Evolutionary conservation across 345 rosid species (phyloP), one percentile per base, ranked within the genome.

Genomic region (Gossypium australe): DNA sequence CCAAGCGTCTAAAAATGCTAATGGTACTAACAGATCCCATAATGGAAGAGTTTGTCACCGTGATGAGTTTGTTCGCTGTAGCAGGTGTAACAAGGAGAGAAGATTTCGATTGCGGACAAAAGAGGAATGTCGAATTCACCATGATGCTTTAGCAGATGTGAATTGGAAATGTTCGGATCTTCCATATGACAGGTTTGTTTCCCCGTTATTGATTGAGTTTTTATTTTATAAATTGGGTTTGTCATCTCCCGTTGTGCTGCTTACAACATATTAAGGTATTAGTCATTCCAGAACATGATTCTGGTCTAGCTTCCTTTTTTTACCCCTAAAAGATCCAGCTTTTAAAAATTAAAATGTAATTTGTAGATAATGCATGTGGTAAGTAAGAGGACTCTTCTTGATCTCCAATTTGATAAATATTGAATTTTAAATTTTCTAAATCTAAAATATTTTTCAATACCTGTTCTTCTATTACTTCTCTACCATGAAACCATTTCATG

Each of bases 141-240:
- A 95, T 83, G 94, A 91, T 84, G 97, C 98, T 75, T 75, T 85
- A 80, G 89, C 86, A 45, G 89, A 87, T 75, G 82, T 79, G 27
- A 88, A 88, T 60, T 95, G 97, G 99, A 85, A 89, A 75, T 93
- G 98, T 78, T 81, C 91, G 60, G 89, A 93, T 79, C 82, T 81
- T 55, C 89, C 93, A 13, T 87, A 86, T 78, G 90, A 93, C 81
- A 90, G 87, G 98, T 96, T 87, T 47, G 89, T 80, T 24, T 62
- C 13, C 38, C 22, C 44, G 29, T 22, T 27, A 13, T 65, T 52
- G 51, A 24, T 56, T 20, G 25, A 72, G 49, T 24, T 18, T 18
- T 38, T 65, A 17, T 74, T 52, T 49, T 34, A 51, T 51, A 70
- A 52, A 51, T 29, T 70, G 11, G 47, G 72, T 17, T 69, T 52